Evolutionary conservation across 2,329 filamentous ascomycete species (phyloP), one percentile per base, ranked within the genome.

Genomic region (Colletotrichum gloeosporioides): DNA sequence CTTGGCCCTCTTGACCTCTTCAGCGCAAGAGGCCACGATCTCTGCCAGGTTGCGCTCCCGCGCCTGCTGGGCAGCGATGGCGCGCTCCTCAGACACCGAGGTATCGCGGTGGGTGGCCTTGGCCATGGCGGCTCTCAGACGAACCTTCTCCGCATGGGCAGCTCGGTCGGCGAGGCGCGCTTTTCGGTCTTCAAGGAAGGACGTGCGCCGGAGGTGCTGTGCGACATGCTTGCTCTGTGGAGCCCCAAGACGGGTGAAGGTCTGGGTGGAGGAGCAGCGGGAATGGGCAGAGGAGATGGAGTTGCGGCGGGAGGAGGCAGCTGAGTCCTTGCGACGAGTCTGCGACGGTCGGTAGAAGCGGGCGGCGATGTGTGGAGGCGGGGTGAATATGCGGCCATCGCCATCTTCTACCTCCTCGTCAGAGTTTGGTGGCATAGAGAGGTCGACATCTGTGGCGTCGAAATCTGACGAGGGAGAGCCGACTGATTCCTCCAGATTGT

Each of bases 1-100:
- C 87, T 96, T 96, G 69, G 95, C 95, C 78, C 94, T 90, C 82
- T 94, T 93, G 18, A 97, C 95, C 82, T 97, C 95, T 83, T 96
- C 95, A 25, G 95, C 95, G 82, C 95, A 96, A 76, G 92, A 90
- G 65, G 95, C 94, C 6, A 95, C 94, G 59, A 96, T 96, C 83
- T 96, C 95, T 10, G 94, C 95, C 22, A 97, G 86, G 79, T 96
- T 95, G 80, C 94, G 94, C 86, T 96, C 94, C 74, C 95, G 90
- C 1, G 95, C 93, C 78, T 95, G 91, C 77, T 95, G 92, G 7
- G 95, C 95, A 8, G 95, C 95, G 75, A 96, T 86, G 5, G 95
- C 94, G 67, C 93, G 90, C 84, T 96, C 94, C 82, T 96, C 95
- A 61, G 93, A 94, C 71, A 92, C 89, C 4, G 90, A 92, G 36